These are phyloP conservation scores for Phytopythium ostracodes DNA, from an alignment of 352 stramenopile genomes.

Conservation along the genomic window DNA sequence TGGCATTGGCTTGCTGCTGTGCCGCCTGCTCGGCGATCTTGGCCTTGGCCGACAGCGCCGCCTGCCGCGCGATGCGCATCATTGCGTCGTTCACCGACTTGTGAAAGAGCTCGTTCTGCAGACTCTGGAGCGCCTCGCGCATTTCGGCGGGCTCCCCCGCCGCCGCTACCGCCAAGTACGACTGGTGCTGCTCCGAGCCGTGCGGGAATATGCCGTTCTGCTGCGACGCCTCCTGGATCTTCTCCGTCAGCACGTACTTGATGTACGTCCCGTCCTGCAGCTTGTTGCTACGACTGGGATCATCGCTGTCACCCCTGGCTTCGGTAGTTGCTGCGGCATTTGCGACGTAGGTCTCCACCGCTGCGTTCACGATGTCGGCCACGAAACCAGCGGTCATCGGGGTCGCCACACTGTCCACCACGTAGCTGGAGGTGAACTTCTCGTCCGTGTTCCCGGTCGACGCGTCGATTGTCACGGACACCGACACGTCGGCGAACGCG, in stretches of 20 bases:
- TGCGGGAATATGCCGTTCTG: constrained; percentile 71
- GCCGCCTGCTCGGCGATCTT: constrained; percentile 79
- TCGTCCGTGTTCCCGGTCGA: background rate
- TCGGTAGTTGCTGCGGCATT: background rate
- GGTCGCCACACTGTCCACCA: background rate
- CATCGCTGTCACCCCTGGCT: background rate
- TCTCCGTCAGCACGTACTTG: constrained; percentile 73
- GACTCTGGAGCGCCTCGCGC: constrained; percentile 39
- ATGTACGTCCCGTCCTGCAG: constrained; percentile 38
- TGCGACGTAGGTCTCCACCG: constrained; percentile 1
- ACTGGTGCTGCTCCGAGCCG: constrained; percentile 57
- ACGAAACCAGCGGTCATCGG: background rate
- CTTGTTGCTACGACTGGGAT: background rate
- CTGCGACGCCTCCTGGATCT: constrained; percentile 62
- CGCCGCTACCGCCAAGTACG: constrained; percentile 37
- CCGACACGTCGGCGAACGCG: constrained; percentile 5
- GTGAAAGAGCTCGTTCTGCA: constrained; percentile 69
- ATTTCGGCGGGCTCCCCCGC: constrained; percentile 54
- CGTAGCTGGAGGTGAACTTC: background rate
- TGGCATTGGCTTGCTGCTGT: constrained; percentile 57
- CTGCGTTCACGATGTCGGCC: background rate
- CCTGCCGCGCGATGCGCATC: constrained; percentile 79
- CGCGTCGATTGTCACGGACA: constrained; percentile 2
- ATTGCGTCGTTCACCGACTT: constrained; percentile 74
- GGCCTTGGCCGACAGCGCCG: constrained; percentile 71